Base-by-base conservation (phyloP, 768 basidiomycete genomes). In the Tricholoma saponaceum region DNA sequence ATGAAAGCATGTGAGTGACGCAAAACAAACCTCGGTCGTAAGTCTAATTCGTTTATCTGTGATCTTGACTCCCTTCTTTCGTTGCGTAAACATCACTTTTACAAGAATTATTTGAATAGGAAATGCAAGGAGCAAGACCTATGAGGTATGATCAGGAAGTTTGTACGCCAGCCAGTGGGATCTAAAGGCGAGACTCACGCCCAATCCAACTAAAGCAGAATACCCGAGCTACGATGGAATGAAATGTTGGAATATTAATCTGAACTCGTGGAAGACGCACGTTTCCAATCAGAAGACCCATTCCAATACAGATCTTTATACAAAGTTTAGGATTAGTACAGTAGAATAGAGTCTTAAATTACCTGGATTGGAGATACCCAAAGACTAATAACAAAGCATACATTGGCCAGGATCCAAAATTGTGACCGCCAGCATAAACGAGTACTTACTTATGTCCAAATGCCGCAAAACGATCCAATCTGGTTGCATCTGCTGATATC, bases 11-110 rank as follows among this genome's bases (percentile, higher is more conserved):
- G n/a, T 2, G 20, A 20, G 7, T 8, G 18, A 30, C 6, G 39
- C 47, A 10, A 25, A 5, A 54, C 66, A 16, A 33, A 80, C 78
- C 69, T 90, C 89, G 0, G 80, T 84, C 0, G 83, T 79, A 22
- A 89, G 74, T 13, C 86, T 73, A 10, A 90, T 83, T 12, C 89
- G 80, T 51, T 75, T 75, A 62, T 91, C 89, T 4, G 87, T 87
- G 57, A 87, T 77, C 61, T 81, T 78, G 52, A 89, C 81, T 26
- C 80, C 82, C 61, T 82, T 83, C 55, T 74, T 72, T 30, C 81
- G 76, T 58, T 83, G 81, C 9, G 60, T 64, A 64, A 84, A 80
- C 74, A 87, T 81, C 43, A 79, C 71, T 41, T 69, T 62, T 25
- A 83, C 80, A 25, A 86, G 72, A 20, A 81, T 33, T 26, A 79